Evolutionary conservation across 2,329 filamentous ascomycete genomes (phyloP), one percentile per base, ranked within the genome.

Genomic region (Colletotrichum tropicale): DNA sequence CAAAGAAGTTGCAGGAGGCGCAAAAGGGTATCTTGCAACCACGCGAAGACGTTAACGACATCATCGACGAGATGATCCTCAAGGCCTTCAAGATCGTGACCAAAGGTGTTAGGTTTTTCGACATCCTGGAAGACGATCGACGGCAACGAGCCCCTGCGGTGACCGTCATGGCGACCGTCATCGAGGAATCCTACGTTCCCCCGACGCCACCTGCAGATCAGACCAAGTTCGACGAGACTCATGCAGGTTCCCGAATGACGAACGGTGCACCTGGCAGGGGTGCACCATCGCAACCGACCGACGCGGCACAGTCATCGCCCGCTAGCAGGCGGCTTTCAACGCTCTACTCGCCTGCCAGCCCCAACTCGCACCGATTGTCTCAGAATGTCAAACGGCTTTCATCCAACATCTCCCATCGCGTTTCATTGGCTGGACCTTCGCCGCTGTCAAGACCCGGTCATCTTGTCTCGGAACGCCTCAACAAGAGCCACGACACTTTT

Each of bases 11-110:
- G 78, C 95, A 96, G 83, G 95, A 96, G 80, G 89, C 91, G 77
- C 92, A 95, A 74, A 89, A 87, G 75, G 88, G 88, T 6, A 78
- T 84, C 56, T 78, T 85, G 0, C 84, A 86, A 16, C 86, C 89
- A 0, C 82, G 86, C 0, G 90, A 93, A 34, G 89, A 92, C 61
- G 88, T 94, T 15, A 95, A 95, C 80, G 92, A 94, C 79, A 91
- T 96, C 73, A 91, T 98, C 73, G 96, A 98, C 81, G 95, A 98
- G 83, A 95, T 98, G 91, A 94, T 98, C 28, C 87, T 98, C 69
- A 97, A 96, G 83, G 96, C 96, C 0, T 98, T 98, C 87, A 96
- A 94, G 82, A 96, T 98, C 68, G 94, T 98, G n/a, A 96, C 93
- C 64, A 93, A 96, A 80, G 96, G 95, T 16, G 95, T 98, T 30